Evolutionary conservation across 305 asterid species (phyloP), one percentile per base, ranked within the genome.

Genomic region (Ilex paraguariensis): DNA sequence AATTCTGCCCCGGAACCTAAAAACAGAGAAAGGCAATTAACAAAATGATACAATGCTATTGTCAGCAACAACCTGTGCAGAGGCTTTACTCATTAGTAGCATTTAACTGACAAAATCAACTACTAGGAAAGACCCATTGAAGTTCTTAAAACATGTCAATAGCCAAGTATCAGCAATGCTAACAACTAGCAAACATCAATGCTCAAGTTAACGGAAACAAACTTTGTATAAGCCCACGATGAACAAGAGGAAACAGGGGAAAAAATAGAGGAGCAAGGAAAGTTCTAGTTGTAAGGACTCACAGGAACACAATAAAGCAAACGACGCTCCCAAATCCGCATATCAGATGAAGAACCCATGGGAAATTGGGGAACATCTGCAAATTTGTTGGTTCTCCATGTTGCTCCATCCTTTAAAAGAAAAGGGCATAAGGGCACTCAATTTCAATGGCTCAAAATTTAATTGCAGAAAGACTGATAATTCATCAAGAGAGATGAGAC

Each of bases 371-470:
- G 66, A 75, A 67, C 73, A 69, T 90, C 98, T 14, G 89, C 78
- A 60, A 81, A 92, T 73, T 92, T 92, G 75, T 87, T 90, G 52
- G 96, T 89, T 71, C 79, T 87, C 98, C 98, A 92, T 32, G 71
- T 74, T 61, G 77, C 86, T 53, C 87, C 87, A 42, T 87, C 93
- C 97, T 92, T 71, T 33, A 64, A 74, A 60, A 32, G 53, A 67
- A 48, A 60, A 31, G 12, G 13, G 3, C 33, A 63, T 67, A 57
- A 17, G 28, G 4, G 13, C 44, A 53, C 31, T 30, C 40, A 59
- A 40, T 14, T 58, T 7, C 10, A 64, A 53, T 13, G 56, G 53
- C 5, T 62, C 36, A 60, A 21, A 48, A 49, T 7, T n/a, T 4
- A 52, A 14, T 17, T 52, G n/a, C 53, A 11, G 56, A 52, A 4